phyloP scores from a whole-genome alignment of 768 basidiomycete species.

The Lactarius evosmus region DNA sequence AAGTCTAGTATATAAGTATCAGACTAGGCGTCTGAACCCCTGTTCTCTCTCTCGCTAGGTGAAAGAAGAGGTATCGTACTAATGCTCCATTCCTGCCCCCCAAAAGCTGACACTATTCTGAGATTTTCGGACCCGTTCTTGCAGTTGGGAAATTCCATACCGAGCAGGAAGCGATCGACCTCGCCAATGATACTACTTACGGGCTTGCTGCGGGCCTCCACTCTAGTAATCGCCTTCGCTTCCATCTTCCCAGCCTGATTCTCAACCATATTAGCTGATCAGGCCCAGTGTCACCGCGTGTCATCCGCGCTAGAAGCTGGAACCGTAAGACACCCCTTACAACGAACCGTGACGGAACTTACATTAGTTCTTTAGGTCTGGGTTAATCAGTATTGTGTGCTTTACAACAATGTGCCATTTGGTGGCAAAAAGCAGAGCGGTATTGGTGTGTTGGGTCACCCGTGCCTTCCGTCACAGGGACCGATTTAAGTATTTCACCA shows the following conservation, averaged over 20 bases:
- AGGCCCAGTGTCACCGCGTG: slow-evolving; percentile 86
- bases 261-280: slow-evolving; percentile 52
- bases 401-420: slow-evolving; percentile 89
- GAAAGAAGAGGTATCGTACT: slow-evolving; percentile 59
- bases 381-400: slow-evolving; percentile 85
- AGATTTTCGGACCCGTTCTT: slow-evolving; percentile 94
- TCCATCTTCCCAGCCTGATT: slow-evolving; percentile 19
- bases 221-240: slow-evolving; percentile 53
- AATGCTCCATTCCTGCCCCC: not conserved
- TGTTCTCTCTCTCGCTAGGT: slow-evolving; percentile 38
- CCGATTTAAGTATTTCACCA: slow-evolving; percentile 2
- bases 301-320: slow-evolving; percentile 85
- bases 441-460: slow-evolving; percentile 50
- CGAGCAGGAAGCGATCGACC: slow-evolving; percentile 78
- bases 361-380: slow-evolving; percentile 55
- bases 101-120: not conserved
- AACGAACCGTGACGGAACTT: slow-evolving; percentile 6
- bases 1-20: slow-evolving; percentile 31
- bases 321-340: slow-evolving; percentile 50
- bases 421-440: slow-evolving; percentile 95
- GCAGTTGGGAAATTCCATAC: slow-evolving; percentile 78
- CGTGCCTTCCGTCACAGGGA: not conserved
- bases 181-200: slow-evolving; percentile 88
- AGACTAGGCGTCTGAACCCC: not conserved
- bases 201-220: slow-evolving; percentile 92